These are phyloP conservation scores for Fusarium miscanthi DNA, from an alignment of 2,329 filamentous ascomycete genomes.

Conservation along the genomic window DNA sequence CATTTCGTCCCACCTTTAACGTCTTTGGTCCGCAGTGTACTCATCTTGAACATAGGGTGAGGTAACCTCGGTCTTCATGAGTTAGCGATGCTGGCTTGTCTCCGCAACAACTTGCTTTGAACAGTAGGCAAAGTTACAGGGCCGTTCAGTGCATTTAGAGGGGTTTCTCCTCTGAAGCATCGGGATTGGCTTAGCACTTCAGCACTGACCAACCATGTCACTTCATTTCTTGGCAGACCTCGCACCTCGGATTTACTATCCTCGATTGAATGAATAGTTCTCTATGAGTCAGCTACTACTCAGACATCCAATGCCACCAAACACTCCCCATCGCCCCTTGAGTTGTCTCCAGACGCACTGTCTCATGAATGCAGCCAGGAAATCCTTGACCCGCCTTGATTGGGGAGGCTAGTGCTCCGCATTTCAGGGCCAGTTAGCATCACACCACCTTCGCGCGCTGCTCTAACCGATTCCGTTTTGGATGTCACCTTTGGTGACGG, in stretches of 20 bases:
- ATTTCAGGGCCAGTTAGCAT: not conserved
- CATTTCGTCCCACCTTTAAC: too few relatives aligned
- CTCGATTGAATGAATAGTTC: too few relatives aligned
- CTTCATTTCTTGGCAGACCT: not conserved
- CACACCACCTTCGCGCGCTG: not conserved
- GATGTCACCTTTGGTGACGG: not conserved
- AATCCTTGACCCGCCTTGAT: too few relatives aligned
- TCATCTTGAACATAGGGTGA: too few relatives aligned
- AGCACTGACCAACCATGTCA: not conserved
- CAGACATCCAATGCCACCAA: not conserved
- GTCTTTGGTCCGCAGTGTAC: too few relatives aligned
- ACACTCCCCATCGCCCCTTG: rapidly evolving
- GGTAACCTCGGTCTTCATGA: not conserved
- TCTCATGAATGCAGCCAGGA: rapidly evolving
- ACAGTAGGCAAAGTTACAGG: not conserved
- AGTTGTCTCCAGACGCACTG: rapidly evolving
- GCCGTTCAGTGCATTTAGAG: rapidly evolving
- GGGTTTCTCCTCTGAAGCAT: not conserved
- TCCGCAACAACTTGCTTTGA: not conserved
- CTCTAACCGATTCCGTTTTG: not conserved
- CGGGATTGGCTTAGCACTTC: not conserved
- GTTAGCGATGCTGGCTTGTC: rapidly evolving
- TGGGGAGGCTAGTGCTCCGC: not conserved
- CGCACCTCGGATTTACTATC: not conserved
- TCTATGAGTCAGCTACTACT: rapidly evolving